Conservation (phyloP, 2,329 filamentous ascomycete genomes). For the Xylariomycetidae sp. region DNA sequence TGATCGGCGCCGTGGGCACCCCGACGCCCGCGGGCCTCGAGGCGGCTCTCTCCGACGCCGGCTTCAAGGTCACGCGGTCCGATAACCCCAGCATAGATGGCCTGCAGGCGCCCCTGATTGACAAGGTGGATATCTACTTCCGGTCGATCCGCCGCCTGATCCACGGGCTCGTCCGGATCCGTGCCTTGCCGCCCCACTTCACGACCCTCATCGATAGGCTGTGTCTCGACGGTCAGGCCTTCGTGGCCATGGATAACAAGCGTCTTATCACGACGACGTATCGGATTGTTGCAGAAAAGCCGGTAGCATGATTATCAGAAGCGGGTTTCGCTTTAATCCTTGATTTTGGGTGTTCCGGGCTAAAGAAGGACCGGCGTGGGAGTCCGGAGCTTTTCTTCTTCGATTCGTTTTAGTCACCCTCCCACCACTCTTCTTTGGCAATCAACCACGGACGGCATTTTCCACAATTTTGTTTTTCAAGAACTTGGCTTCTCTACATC, state of each 20-base stretch:
- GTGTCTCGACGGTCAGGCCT: conserved; percentile 49
- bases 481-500: no score
- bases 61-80: conserved; percentile 41
- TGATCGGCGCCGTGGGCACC: conserved; percentile 51
- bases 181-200: conserved; percentile 44
- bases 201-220: conserved; percentile 48
- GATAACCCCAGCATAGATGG: conserved; percentile 49
- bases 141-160: conserved; percentile 45
- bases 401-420: no score
- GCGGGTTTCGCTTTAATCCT: neutral
- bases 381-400: no score
- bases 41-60: conserved; percentile 39
- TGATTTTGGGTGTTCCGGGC: no score
- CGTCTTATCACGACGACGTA: conserved; percentile 48
- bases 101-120: conserved; percentile 47
- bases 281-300: conserved; percentile 47
- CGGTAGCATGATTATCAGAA: conserved; percentile 8
- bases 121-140: conserved; percentile 51
- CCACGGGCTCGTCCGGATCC: conserved; percentile 41
- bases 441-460: no score
- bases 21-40: conserved; percentile 45
- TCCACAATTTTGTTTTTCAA: no score
- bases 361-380: no score
- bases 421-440: no score
- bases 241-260: conserved; percentile 52